These are phyloP conservation scores for Elsinoe batatas DNA, from an alignment of 2,329 filamentous ascomycete genomes.

Conservation along the genomic window DNA sequence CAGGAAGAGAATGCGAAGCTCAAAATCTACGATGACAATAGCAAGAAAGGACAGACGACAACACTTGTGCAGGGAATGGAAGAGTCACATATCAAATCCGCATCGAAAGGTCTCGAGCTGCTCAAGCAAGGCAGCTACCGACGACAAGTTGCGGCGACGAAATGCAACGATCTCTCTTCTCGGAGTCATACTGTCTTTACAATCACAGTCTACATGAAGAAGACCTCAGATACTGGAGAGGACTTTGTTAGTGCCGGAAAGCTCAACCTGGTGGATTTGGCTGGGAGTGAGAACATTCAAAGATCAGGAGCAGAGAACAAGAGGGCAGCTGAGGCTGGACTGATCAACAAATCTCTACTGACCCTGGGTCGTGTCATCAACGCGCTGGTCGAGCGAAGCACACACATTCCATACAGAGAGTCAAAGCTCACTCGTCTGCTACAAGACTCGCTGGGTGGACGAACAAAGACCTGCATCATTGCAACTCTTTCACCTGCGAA, in stretches of 20 bases:
- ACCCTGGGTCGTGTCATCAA: conserved; percentile 96
- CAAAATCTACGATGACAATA: conserved; percentile 90
- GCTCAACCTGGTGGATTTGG: conserved; percentile 90
- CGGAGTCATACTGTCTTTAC: conserved; percentile 97
- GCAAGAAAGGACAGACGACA: conserved; percentile 70
- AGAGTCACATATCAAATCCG: conserved; percentile 81
- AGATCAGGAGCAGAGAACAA: conserved; percentile 97
- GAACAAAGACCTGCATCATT: conserved; percentile 97
- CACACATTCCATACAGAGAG: conserved; percentile 87
- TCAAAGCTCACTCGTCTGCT: conserved; percentile 90
- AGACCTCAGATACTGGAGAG: conserved; percentile 69
- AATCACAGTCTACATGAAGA: conserved; percentile 83
- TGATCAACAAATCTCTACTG: conserved; percentile 96
- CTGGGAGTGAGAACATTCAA: conserved; percentile 95
- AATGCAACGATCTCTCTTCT: conserved; percentile 96
- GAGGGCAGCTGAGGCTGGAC: conserved; percentile 82
- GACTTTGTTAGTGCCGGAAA: conserved; percentile 88
- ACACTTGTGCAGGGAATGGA: conserved; percentile 97
- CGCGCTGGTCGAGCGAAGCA: conserved; percentile 78
- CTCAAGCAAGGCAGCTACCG: conserved; percentile 84
- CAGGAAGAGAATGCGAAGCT: conserved; percentile 73
- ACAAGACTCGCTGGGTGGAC: conserved; percentile 91
- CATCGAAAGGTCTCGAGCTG: conserved; percentile 75
- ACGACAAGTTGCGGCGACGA: conserved; percentile 97
- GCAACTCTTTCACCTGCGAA: conserved; percentile 91